phyloP scores from a whole-genome alignment of 176 grass and related monocot species.

The Carex littledalei region DNA sequence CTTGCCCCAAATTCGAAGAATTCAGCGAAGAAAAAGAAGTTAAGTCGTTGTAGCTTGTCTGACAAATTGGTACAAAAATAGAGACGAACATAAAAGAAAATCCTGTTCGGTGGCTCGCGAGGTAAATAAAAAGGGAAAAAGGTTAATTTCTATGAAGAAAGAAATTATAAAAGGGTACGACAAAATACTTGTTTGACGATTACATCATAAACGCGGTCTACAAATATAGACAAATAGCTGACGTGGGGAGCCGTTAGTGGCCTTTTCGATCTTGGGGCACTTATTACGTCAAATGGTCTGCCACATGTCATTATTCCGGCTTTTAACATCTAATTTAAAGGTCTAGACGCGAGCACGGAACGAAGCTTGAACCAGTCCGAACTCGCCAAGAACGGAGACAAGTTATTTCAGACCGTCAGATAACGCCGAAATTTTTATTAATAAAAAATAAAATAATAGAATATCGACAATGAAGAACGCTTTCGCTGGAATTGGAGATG shows the following conservation, averaged over 20 bases:
- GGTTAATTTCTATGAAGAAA: background rate
- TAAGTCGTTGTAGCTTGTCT: background rate
- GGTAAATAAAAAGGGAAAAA: no score
- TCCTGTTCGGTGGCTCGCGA: background rate
- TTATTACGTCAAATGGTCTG: background rate
- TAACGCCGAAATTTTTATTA: no score
- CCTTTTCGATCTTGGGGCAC: background rate
- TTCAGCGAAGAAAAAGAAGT: background rate
- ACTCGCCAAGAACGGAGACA: background rate
- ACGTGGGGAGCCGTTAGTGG: background rate
- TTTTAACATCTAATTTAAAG: no score
- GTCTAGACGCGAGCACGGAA: background rate
- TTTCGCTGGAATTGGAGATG: no score
- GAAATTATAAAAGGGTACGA: background rate
- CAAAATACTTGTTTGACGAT: slow-evolving; percentile 2
- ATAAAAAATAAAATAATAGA: no score
- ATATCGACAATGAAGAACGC: no score
- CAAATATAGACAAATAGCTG: background rate
- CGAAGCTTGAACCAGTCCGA: background rate
- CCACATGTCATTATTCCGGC: background rate
- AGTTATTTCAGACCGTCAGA: background rate
- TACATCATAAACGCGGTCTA: background rate
- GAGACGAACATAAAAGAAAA: background rate
- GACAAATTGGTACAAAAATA: background rate
- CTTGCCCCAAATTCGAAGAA: background rate